These are phyloP conservation scores for Ettlia oleoabundans DNA, from an alignment of 139 green algal species.

Conservation along the genomic window DNA sequence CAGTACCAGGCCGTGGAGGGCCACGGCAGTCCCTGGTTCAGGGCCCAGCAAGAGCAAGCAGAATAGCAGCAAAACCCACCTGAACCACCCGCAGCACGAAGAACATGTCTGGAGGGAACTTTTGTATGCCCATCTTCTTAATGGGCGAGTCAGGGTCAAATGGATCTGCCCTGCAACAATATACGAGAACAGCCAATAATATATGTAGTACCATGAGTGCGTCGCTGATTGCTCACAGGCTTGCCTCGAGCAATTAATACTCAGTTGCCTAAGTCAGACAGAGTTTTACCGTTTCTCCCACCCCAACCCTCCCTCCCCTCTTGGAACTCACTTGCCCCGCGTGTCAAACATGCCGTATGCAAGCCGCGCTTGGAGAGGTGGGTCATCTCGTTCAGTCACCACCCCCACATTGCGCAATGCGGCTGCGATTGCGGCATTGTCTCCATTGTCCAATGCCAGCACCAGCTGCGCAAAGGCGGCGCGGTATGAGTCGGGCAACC, in stretches of 20 bases:
- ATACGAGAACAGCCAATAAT: neutral
- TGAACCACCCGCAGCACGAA: constrained; percentile 94
- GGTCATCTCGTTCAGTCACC: constrained; percentile 66
- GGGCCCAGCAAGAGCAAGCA: neutral
- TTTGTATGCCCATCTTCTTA: constrained; percentile 81
- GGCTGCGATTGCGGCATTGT: constrained; percentile 42
- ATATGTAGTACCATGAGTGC: no score
- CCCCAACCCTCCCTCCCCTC: no score
- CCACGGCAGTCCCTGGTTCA: neutral
- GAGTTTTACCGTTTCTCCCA: no score
- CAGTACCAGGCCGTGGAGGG: no score
- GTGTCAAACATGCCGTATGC: constrained; percentile 97
- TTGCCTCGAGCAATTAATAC: no score
- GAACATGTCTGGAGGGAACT: constrained; percentile 96
- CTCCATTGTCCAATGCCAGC: constrained; percentile 61
- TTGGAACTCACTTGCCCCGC: constrained; percentile 58
- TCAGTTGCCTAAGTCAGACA: no score
- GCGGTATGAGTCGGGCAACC: constrained; percentile 72
- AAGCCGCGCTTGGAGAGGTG: constrained; percentile 59
- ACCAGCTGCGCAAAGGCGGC: constrained; percentile 81
- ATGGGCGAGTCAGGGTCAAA: constrained; percentile 87
- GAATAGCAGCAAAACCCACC: constrained; percentile 8
- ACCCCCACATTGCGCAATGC: constrained; percentile 71
- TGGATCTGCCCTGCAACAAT: constrained; percentile 72
- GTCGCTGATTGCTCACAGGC: no score